phyloP scores from a whole-genome alignment of 108 stramenopile species.

The Fragilariopsis cylindrus region DNA sequence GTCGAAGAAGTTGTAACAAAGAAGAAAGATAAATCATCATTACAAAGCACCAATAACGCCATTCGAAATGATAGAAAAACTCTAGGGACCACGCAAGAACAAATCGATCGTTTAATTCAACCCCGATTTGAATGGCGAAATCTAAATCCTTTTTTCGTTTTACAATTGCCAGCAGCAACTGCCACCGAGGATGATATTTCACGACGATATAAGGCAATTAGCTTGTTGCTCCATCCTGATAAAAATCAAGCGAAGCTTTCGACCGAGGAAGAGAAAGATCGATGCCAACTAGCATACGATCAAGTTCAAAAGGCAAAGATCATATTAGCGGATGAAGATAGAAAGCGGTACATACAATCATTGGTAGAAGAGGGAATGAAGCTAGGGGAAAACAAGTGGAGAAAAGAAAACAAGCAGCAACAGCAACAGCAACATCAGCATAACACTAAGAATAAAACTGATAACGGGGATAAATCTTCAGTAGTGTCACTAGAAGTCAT shows the following conservation, averaged over 20 bases:
- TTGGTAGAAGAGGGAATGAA: conserved; percentile 78
- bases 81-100: conserved; percentile 63
- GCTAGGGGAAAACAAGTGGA: conserved; percentile 62
- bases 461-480: not conserved
- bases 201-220: conserved; percentile 78
- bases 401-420: conserved; percentile 16
- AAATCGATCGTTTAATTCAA: conserved; percentile 81
- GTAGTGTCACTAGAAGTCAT: conserved; percentile 39
- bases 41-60: conserved; percentile 47
- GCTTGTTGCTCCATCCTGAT: conserved; percentile 82
- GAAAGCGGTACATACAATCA: conserved; percentile 52
- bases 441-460: not conserved
- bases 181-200: conserved; percentile 76
- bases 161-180: conserved; percentile 59
- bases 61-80: conserved; percentile 69
- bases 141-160: conserved; percentile 80
- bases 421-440: conserved; percentile 12
- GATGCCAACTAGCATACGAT: conserved; percentile 80
- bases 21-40: conserved; percentile 35
- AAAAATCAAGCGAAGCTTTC: conserved; percentile 45
- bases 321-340: conserved; percentile 54
- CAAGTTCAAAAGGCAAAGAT: conserved; percentile 77
- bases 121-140: conserved; percentile 86
- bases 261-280: conserved; percentile 28
- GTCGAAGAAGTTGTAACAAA: conserved; percentile 78